Evolutionary conservation across 257 asterid genomes (phyloP), one percentile per base, ranked within the genome.

Genomic region (Solanum boliviense): DNA sequence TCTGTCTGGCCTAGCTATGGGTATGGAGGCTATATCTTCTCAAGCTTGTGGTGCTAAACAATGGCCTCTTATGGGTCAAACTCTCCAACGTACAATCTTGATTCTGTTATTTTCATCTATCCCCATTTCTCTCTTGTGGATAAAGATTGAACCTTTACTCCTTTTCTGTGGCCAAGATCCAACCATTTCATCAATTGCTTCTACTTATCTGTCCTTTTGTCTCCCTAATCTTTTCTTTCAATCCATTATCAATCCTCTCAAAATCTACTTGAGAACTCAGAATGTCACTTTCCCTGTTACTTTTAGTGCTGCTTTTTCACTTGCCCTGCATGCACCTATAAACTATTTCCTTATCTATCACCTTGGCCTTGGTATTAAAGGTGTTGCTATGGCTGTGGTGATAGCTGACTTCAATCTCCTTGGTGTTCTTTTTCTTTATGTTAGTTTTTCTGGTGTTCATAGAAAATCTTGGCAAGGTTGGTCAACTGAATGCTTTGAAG

Each of bases 11-110:
- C 91, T 95, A 2, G 94, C 98, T 58, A 86, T 89, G 76, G 98
- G 98, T 27, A 93, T 93, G 94, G 98, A 95, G 48, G 91, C 98
- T 76, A 92, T 96, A 2, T 88, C 95, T 15, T 90, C 95, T 18
- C 98, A 95, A 86, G 98, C 99, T 4, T 95, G 91, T 72, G 98
- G 99, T 31, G 98, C 98, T 18, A 91, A 92, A 8, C 94, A 91
- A n/a, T 91, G 92, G 93, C 78, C 91, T 12, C 86, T 94, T 31
- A 91, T 95, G 89, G 85, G 85, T 29, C 94, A 89, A 75, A 91
- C 96, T 12, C 89, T 96, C 7, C 94, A 93, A 41, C 90, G 98
- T 71, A 95, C 94, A 10, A 48, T 94, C 29, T 34, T 87, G 34
- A 81, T 95, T 75, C 93, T 96, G 16, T 16, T 93, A 13, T 8